phyloP scores from a whole-genome alignment of 1,139 yeast genomes.

The Pichia norvegensis region DNA sequence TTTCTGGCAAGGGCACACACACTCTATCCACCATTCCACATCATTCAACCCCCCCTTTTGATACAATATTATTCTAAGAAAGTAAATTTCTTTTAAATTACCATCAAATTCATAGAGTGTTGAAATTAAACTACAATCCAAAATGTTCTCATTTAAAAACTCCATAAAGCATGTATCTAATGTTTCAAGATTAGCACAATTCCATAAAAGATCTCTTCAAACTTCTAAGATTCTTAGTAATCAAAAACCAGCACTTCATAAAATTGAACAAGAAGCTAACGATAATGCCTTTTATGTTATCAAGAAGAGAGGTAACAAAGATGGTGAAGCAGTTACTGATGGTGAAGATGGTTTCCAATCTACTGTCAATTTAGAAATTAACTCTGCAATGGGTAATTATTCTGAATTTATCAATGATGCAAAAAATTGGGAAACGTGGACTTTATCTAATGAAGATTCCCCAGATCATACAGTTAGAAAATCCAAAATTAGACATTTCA shows the following conservation, averaged over 20 bases:
- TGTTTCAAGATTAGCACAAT: constrained; percentile 7
- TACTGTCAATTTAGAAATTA: constrained; percentile 24
- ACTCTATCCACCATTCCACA: background rate
- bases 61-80: background rate
- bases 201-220: constrained; percentile 6
- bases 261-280: constrained; percentile 20
- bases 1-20: background rate
- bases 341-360: constrained; percentile 22
- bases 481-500: constrained; percentile 71
- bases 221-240: constrained; percentile 3
- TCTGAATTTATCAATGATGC: constrained; percentile 28
- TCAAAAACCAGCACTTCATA: constrained; percentile 14
- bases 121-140: background rate
- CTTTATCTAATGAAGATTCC: constrained; percentile 27
- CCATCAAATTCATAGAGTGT: background rate
- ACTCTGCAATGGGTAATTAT: constrained; percentile 34
- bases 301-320: constrained; percentile 24
- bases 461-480: constrained; percentile 29
- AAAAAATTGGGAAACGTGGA: constrained; percentile 29
- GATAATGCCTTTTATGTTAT: constrained; percentile 27
- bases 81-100: background rate
- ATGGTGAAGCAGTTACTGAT: constrained; percentile 16
- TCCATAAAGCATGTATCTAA: constrained; percentile 5
- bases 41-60: background rate
- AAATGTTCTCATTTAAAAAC: constrained; percentile 12